Conservation (phyloP, 148 eudicot species). For the Heliamphora exappendiculata region DNA sequence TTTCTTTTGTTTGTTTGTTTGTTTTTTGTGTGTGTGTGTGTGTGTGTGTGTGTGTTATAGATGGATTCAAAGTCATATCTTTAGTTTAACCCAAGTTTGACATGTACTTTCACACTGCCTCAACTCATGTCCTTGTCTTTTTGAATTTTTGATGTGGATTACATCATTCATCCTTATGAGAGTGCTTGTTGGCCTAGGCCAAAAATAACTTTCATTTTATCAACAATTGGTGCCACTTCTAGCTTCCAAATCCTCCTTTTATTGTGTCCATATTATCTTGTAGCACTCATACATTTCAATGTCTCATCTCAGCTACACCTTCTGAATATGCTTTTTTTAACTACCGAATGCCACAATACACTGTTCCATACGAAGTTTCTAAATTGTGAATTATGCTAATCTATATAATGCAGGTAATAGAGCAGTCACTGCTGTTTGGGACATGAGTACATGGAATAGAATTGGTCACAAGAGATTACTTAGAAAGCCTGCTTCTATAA, state of each 20-base stretch:
- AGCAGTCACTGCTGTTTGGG: conserved; percentile 73
- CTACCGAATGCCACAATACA: too few species aligned
- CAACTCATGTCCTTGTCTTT: not conserved
- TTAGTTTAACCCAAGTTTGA: not conserved
- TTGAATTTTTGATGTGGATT: not conserved
- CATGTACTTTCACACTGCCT: not conserved
- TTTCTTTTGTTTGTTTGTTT: too few species aligned
- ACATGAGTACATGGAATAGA: conserved; percentile 88
- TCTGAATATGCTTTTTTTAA: not conserved
- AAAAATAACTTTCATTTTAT: not conserved
- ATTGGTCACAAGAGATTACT: conserved; percentile 77
- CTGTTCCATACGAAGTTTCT: not conserved
- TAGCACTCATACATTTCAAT: not conserved
- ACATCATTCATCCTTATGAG: not conserved
- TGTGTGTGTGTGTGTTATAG: too few species aligned
- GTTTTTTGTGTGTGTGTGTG: too few species aligned
- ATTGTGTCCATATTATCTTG: not conserved
- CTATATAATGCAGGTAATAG: conserved; percentile 41
- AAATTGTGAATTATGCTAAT: not conserved
- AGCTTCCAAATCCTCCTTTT: not conserved
- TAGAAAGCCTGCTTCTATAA: conserved; percentile 69
- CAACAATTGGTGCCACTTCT: not conserved
- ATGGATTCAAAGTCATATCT: conserved; percentile 1
- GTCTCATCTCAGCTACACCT: not conserved
- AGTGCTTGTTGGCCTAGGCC: not conserved